phyloP scores from a whole-genome alignment of 139 green algal genomes.

The Marvania coccoides region DNA sequence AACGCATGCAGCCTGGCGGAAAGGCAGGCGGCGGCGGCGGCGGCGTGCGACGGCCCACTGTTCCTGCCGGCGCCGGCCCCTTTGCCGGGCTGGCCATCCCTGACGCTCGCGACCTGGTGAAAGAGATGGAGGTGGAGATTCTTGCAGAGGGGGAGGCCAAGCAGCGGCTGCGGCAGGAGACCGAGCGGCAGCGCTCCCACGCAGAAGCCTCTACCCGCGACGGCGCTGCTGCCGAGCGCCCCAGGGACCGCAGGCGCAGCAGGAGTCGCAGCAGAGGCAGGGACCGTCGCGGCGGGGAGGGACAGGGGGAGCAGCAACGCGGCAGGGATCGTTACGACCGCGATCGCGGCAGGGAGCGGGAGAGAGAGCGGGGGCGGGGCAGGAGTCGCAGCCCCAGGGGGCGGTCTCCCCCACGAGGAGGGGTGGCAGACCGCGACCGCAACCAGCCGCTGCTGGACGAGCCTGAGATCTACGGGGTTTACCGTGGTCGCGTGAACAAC shows the following conservation, averaged over 20 bases:
- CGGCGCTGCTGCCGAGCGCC: background rate
- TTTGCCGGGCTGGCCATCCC: slow-evolving; percentile 57
- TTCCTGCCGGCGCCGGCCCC: background rate
- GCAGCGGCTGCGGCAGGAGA: background rate
- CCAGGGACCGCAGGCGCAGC: slow-evolving; percentile 19
- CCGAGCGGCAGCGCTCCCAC: background rate
- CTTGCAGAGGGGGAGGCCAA: slow-evolving; percentile 14
- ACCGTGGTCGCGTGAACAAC: slow-evolving; percentile 58
- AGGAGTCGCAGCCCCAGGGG: slow-evolving; percentile 25
- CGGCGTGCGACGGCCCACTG: background rate
- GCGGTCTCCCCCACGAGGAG: background rate
- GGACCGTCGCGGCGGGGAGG: slow-evolving; percentile 10
- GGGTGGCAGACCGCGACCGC: background rate
- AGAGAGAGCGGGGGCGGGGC: slow-evolving; percentile 8
- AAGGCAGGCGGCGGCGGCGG: background rate
- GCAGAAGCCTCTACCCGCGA: background rate
- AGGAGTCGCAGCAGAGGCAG: background rate
- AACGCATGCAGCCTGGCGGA: slow-evolving; percentile 37
- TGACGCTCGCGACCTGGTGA: slow-evolving; percentile 64
- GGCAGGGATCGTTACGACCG: slow-evolving; percentile 1
- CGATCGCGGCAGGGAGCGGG: slow-evolving; percentile 12
- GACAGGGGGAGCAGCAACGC: background rate
- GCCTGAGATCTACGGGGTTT: slow-evolving; percentile 69
- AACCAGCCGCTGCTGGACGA: slow-evolving; percentile 32
- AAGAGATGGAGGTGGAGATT: slow-evolving; percentile 49